A percentile compares a stretch with the other conserved stretches of the same genome.
phyloP scores from a whole-genome alignment of 495 filamentous ascomycete genomes.

The Aspergillus leporis region DNA sequence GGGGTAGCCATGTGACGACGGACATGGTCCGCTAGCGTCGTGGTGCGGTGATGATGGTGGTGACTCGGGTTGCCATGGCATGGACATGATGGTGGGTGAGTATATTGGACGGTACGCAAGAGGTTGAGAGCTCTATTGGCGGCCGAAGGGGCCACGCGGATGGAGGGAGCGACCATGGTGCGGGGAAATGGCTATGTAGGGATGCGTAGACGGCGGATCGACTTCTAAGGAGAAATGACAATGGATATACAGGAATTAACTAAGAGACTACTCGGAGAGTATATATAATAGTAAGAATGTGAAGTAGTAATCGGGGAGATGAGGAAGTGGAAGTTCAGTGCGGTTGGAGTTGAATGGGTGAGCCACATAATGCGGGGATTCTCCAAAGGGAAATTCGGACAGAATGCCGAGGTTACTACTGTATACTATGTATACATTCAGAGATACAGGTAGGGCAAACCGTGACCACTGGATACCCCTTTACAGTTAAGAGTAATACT shows the following conservation, averaged over 20 bases:
- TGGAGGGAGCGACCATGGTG: slow-evolving; percentile 50
- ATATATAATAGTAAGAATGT: neutral
- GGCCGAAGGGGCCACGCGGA: slow-evolving; percentile 65
- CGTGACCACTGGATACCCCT: too few relatives aligned
- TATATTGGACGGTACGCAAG: slow-evolving; percentile 84
- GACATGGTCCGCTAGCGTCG: slow-evolving; percentile 54
- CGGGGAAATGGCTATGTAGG: neutral
- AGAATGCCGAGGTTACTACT: slow-evolving; percentile 15
- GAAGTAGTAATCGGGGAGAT: neutral
- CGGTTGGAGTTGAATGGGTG: neutral
- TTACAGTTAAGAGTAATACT: too few relatives aligned
- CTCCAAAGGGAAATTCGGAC: slow-evolving; percentile 5
- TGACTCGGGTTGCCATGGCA: slow-evolving; percentile 86
- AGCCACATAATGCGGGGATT: slow-evolving; percentile 15
- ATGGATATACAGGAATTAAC: neutral
- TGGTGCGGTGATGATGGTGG: slow-evolving; percentile 60
- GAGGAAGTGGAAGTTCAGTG: neutral
- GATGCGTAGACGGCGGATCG: neutral
- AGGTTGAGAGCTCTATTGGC: slow-evolving; percentile 78
- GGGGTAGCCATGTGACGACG: slow-evolving; percentile 72
- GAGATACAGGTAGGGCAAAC: neutral
- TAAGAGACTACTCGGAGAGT: neutral
- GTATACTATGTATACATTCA: neutral
- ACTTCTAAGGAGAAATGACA: neutral
- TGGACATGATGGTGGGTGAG: slow-evolving; percentile 85